Evolutionary conservation across 169 alveolate species (phyloP).

Genomic region (Eimeria mitis): DNA sequence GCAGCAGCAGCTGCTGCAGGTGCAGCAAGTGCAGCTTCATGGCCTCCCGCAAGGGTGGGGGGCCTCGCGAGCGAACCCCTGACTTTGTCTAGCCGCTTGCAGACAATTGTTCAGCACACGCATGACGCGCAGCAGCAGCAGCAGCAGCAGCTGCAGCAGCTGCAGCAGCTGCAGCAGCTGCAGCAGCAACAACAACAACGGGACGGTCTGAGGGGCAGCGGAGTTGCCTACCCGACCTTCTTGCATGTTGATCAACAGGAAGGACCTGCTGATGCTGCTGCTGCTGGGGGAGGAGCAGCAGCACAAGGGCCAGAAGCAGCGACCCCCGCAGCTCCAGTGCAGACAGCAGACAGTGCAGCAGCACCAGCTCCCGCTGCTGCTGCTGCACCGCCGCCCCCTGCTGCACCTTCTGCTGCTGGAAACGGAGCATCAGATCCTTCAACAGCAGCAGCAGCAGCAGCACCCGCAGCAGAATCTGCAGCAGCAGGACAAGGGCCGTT

Average conservation of each 20-base stretch:
- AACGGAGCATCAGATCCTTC: constrained; percentile 8
- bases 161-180: constrained; percentile 14
- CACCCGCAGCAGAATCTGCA: constrained; percentile 3
- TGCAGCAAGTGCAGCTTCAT: not conserved
- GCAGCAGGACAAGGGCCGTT: constrained; percentile 20
- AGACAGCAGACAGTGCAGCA: not conserved
- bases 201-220: constrained; percentile 1
- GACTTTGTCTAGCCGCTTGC: constrained; percentile 22
- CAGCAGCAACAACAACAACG: constrained; percentile 16
- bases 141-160: constrained; percentile 15
- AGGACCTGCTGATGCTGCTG: not conserved
- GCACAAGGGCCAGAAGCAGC: constrained; percentile 22
- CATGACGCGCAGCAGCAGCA: not conserved
- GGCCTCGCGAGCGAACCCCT: not conserved
- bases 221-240: not conserved
- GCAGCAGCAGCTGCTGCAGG: not conserved
- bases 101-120: constrained; percentile 23
- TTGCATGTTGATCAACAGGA: not conserved
- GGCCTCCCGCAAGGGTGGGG: constrained; percentile 14
- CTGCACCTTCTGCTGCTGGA: not conserved
- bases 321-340: not conserved
- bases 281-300: constrained; percentile 13
- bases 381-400: not conserved
- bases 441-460: constrained; percentile 31
- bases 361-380: not conserved